Evolutionary conservation across 2,329 filamentous ascomycete genomes (phyloP).

Genomic region (Xylaria sp.): DNA sequence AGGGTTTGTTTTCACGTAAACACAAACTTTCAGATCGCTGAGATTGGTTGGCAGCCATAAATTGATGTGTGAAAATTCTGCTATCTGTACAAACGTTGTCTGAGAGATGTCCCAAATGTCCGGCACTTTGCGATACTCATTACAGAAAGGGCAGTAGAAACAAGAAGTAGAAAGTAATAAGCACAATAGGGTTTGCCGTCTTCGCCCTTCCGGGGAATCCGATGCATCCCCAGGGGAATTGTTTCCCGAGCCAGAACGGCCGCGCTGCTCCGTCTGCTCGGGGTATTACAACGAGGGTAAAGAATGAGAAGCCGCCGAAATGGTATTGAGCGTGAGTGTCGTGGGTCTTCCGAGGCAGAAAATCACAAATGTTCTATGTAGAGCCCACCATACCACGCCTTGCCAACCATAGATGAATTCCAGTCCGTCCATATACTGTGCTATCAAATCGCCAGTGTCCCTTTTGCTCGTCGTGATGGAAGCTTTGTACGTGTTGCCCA

Average conservation of each 20-base stretch:
- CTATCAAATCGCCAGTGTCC: conserved; percentile 40
- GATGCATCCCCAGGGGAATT: conserved; percentile 31
- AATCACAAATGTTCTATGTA: conserved; percentile 45
- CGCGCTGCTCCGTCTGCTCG: conserved; percentile 53
- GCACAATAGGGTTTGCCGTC: conserved; percentile 49
- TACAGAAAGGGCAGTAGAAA: conserved; percentile 44
- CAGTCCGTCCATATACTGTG: conserved; percentile 40
- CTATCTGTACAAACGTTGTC: conserved; percentile 47
- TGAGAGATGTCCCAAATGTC: conserved; percentile 46
- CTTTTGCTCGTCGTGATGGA: conserved; percentile 49
- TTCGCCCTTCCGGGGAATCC: conserved; percentile 23
- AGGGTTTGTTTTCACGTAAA: background rate
- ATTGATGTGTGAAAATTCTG: conserved; percentile 42
- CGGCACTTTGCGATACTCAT: conserved; percentile 47
- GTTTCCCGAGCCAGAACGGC: conserved; percentile 49
- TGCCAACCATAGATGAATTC: conserved; percentile 41
- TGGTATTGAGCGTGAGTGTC: conserved; percentile 42
- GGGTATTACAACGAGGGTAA: conserved; percentile 65
- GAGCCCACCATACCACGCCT: conserved; percentile 46
- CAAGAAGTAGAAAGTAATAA: conserved; percentile 52
- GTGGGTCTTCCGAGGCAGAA: conserved; percentile 44
- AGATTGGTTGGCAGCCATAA: conserved; percentile 43
- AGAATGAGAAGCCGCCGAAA: conserved; percentile 55
- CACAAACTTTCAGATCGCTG: background rate
- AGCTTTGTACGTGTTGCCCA: conserved; percentile 49